phyloP scores from a whole-genome alignment of 169 alveolate genomes.

The Theileria luwenshuni region DNA sequence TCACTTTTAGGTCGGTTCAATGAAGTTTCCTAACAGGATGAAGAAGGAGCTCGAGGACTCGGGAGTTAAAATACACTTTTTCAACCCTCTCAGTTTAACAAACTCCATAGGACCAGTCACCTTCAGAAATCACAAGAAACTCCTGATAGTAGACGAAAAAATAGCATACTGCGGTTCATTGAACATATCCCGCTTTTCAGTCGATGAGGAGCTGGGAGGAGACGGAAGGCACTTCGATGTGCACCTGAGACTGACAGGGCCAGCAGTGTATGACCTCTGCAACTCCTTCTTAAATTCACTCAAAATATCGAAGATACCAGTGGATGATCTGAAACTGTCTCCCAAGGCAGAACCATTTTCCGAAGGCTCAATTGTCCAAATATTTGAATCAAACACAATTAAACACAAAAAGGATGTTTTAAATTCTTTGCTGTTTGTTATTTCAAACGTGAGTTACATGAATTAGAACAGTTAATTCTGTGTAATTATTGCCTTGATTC shows the following conservation, averaged over 20 bases:
- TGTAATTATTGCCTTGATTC: constrained; percentile 22
- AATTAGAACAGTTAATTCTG: constrained; percentile 38
- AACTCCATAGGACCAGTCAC: constrained; percentile 68
- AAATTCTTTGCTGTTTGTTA: constrained; percentile 39
- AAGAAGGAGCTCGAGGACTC: constrained; percentile 31
- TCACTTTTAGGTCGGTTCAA: constrained; percentile 46
- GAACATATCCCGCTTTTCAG: constrained; percentile 68
- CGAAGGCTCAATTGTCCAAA: constrained; percentile 74
- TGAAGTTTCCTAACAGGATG: constrained; percentile 37
- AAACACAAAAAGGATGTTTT: constrained; percentile 68
- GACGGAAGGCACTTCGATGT: constrained; percentile 59
- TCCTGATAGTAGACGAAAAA: constrained; percentile 72
- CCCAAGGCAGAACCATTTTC: constrained; percentile 46
- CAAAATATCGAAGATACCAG: constrained; percentile 43
- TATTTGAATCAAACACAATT: constrained; percentile 72
- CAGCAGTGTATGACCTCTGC: constrained; percentile 74
- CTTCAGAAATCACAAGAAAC: constrained; percentile 81
- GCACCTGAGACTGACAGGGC: constrained; percentile 59
- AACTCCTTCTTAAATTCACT: constrained; percentile 68
- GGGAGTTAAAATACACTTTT: constrained; percentile 52
- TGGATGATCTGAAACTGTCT: constrained; percentile 23
- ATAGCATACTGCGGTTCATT: constrained; percentile 84
- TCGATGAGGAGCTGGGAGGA: constrained; percentile 41
- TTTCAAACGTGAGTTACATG: constrained; percentile 50
- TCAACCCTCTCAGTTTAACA: constrained; percentile 47